A percentile compares a stretch with the other conserved stretches of the same genome.
Conservation (phyloP, 1,284 basidiomycete genomes). For the Moesziomyces globuligerus region DNA sequence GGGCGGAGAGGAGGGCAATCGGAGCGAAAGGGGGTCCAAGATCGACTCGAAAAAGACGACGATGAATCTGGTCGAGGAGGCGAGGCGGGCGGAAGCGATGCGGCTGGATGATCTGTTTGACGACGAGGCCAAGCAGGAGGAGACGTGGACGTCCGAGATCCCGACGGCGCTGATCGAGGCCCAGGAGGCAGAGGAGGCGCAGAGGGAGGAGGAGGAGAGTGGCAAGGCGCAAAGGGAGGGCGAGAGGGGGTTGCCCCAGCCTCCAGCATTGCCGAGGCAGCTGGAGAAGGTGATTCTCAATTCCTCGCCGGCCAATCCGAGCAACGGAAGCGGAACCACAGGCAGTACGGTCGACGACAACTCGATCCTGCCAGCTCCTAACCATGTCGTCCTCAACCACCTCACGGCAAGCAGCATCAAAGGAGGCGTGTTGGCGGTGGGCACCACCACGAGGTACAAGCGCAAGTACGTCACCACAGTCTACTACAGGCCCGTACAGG, state of each 20-base stretch:
- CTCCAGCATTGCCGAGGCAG: conserved; percentile 84
- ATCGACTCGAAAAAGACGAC: conserved; percentile 50
- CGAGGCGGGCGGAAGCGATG: conserved; percentile 45
- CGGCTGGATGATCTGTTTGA: conserved; percentile 61
- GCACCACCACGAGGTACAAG: conserved; percentile 89
- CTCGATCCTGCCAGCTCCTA: conserved; percentile 85
- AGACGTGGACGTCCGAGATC: conserved; percentile 68
- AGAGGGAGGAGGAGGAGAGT: conserved; percentile 46
- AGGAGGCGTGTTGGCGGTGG: conserved; percentile 92
- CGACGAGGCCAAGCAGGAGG: conserved; percentile 54
- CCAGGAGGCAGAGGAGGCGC: conserved; percentile 62
- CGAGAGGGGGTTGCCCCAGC: conserved; percentile 44
- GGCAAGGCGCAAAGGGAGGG: conserved; percentile 16
- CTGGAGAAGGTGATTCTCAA: conserved; percentile 95
- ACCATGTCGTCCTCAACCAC: conserved; percentile 94
- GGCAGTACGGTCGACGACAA: conserved; percentile 80
- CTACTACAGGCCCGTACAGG: conserved; percentile 76
- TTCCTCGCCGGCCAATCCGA: conserved; percentile 61
- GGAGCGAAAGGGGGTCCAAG: conserved; percentile 47
- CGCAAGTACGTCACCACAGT: conserved; percentile 83
- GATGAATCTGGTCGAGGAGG: conserved; percentile 53
- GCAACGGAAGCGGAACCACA: conserved; percentile 37
- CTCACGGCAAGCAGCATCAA: conserved; percentile 94
- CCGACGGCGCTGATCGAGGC: conserved; percentile 65
- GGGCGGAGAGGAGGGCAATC: conserved; percentile 20